Conservation (phyloP, 306 rosid species). For the Glycine soja region DNA sequence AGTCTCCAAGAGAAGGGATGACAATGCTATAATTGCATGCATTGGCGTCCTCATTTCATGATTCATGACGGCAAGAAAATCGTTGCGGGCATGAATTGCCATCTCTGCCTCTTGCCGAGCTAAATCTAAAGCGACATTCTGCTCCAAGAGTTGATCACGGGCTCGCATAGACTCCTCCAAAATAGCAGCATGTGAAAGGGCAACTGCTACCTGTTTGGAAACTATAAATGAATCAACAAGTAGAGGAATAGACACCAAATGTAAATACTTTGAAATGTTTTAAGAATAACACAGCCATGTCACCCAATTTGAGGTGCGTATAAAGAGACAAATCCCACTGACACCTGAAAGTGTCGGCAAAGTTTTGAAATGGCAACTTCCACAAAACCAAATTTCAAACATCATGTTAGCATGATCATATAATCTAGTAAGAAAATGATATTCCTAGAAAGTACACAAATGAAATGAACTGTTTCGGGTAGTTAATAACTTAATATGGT, state of each 20-base stretch:
- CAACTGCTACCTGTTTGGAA: slow-evolving; percentile 86
- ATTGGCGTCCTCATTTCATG: slow-evolving; percentile 98
- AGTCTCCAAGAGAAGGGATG: slow-evolving; percentile 88
- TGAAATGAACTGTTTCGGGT: slow-evolving; percentile 20
- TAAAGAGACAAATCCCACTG: slow-evolving; percentile 22
- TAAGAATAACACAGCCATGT: slow-evolving; percentile 36
- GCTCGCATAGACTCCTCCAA: slow-evolving; percentile 94
- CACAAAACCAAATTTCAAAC: slow-evolving; percentile 11
- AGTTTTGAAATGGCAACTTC: slow-evolving; percentile 18
- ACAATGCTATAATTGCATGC: slow-evolving; percentile 88
- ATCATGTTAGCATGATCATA: slow-evolving; percentile 9
- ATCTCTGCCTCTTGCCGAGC: slow-evolving; percentile 91
- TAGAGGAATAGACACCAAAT: slow-evolving; percentile 24
- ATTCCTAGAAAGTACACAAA: background rate
- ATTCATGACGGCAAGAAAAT: slow-evolving; percentile 93
- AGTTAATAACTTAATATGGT: background rate
- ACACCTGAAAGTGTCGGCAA: background rate
- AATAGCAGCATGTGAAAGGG: slow-evolving; percentile 97
- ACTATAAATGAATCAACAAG: slow-evolving; percentile 37
- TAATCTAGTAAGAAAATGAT: background rate
- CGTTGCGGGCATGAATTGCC: slow-evolving; percentile 92
- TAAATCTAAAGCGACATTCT: slow-evolving; percentile 79
- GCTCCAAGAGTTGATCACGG: slow-evolving; percentile 88
- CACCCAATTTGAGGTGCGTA: slow-evolving; percentile 23
- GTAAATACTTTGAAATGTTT: slow-evolving; percentile 1